Evolutionary conservation across 768 basidiomycete genomes (phyloP).

Genomic region (Amyloporia xantha): DNA sequence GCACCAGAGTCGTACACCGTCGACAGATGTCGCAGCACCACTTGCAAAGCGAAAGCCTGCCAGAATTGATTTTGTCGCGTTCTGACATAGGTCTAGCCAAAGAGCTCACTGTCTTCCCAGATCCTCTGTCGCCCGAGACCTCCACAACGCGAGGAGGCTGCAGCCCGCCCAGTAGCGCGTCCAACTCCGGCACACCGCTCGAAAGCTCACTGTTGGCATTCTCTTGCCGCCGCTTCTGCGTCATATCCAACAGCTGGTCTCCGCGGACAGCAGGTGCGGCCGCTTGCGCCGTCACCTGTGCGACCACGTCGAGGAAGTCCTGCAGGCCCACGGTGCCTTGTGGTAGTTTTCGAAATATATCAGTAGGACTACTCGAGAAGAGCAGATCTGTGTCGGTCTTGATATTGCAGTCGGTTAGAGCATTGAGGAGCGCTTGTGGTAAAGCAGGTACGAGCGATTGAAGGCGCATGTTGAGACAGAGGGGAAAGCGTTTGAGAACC

Average conservation of each 20-base stretch:
- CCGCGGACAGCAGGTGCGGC: constrained; percentile 37
- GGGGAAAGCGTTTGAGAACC: no score
- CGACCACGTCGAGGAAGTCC: constrained; percentile 38
- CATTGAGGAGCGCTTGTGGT: constrained; percentile 36
- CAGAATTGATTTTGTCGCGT: background rate
- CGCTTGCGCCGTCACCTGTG: constrained; percentile 33
- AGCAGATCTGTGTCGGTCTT: constrained; percentile 53
- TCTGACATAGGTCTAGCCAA: background rate
- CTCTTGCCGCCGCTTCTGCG: constrained; percentile 11
- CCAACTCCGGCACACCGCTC: constrained; percentile 41
- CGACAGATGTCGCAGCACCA: constrained; percentile 48
- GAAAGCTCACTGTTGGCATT: constrained; percentile 4
- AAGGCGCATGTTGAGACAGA: no score
- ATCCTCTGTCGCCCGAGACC: constrained; percentile 56
- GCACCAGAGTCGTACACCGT: constrained; percentile 31
- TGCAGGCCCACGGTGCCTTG: constrained; percentile 39
- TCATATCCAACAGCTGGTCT: constrained; percentile 21
- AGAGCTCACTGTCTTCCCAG: constrained; percentile 63
- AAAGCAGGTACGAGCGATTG: constrained; percentile 22
- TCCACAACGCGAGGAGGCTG: constrained; percentile 52
- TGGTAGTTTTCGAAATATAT: constrained; percentile 47
- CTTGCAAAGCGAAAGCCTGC: constrained; percentile 58
- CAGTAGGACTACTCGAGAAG: constrained; percentile 39
- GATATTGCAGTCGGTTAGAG: constrained; percentile 43
- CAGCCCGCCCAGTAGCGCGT: constrained; percentile 45